Evolutionary conservation across 2,329 filamentous ascomycete genomes (phyloP), one percentile per base, ranked within the genome.

Genomic region (Alternaria rosae): DNA sequence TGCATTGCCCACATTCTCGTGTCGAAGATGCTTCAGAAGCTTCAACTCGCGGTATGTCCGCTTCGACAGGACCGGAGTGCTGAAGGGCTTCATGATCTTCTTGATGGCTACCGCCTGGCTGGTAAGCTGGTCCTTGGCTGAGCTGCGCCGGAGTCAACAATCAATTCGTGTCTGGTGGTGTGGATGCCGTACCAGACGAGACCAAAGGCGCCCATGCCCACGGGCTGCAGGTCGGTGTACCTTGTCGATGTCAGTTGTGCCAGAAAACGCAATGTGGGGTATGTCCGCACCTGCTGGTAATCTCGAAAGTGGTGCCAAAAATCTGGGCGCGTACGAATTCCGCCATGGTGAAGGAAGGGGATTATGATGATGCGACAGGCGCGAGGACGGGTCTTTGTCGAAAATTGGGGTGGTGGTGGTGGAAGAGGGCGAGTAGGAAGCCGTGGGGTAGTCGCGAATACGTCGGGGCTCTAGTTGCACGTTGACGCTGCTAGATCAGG

Each of bases 51-150:
- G 90, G 81, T 99, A 99, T 70, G 95, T 99, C 78, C 95, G 89
- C 86, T 99, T 99, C 61, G 95, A 95, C 50, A 99, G 86, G 61
- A 99, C 95, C 1, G 95, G 94, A n/a, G 95, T 99, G 86, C 94
- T 97, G 83, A 99, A 99, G 10, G 95, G 95, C 86, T 98, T 99
- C 94, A 99, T 98, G 78, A 99, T 99, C 88, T 99, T 99, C 88
- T 99, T 99, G 79, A 99, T 94, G 62, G 95, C 95, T 65, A 99
- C 95, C 82, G 94, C 93, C 82, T 97, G 94, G 80, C 88, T 92
- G 63, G 95, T 98, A 82, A 99, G 93, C 85, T 98, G 94, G 81
- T 99, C 95, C 83, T 93, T 94, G 61, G 95, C 95, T 68, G 95
- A 98, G 83, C 94, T 98, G 79, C 55, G 60, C 53, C 9, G 20